Base-by-base conservation (phyloP, 1,284 basidiomycete genomes). In the Melampsora larici-populina region DNA sequence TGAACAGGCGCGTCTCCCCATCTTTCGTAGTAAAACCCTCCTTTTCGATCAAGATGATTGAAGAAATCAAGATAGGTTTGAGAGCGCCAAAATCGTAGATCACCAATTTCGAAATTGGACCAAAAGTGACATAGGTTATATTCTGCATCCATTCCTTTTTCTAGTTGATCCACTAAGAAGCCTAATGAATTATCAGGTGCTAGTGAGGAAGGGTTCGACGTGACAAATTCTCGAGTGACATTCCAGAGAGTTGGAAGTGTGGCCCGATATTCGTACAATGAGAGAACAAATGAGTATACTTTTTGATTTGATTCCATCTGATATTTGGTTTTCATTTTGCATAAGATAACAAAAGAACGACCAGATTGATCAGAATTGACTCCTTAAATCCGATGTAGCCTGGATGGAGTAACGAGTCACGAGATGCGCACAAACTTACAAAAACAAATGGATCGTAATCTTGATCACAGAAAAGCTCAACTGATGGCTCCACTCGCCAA, bases 1-100 rank as follows among this genome's bases (percentile, higher is more conserved):
- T 93, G 92, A 9, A 94, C 88, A 3, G 92, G 93, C 9, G 93
- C 93, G 82, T 94, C 92, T 71, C 92, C 92, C 92, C 91, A 92
- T 70, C 91, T 87, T 87, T 93, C 92, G 81, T 93, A 93, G 83
- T 91, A 92, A 82, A 92, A 92, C 7, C 93, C 92, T 26, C 93
- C 93, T 66, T 87, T 88, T 18, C 86, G 83, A 79, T 95, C 93
- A 26, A 95, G 86, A 81, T 88, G 87, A 31, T 91, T 87, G 81
- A 94, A 95, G 85, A 90, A 94, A 70, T 88, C 87, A 79, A 85
- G 86, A 84, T 95, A 95, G 3, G 90, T 89, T 79, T 92, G 87
- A 7, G 87, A 85, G 73, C 93, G 86, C 90, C 91, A 93, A 82
- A 94, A 93, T 79, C 90, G 88, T 86, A 85, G 71, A 60, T 83